Conservation (phyloP, 768 basidiomycete species). For the Mycena galericulata region DNA sequence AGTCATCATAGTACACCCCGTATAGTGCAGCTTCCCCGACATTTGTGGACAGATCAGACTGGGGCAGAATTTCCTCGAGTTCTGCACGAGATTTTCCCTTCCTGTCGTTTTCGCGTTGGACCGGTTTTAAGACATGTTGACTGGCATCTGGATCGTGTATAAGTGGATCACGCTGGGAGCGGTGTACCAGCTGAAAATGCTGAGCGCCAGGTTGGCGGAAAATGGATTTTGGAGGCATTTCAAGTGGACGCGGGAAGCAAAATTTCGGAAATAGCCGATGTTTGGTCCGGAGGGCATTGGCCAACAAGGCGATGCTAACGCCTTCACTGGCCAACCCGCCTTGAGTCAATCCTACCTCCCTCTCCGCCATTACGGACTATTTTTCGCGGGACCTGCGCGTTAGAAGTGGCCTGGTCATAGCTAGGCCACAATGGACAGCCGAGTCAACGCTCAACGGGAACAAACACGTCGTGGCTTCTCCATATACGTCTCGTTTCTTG, state of each 20-base stretch:
- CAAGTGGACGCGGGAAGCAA: slow-evolving; percentile 41
- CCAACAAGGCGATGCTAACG: slow-evolving; percentile 24
- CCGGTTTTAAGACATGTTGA: slow-evolving; percentile 88
- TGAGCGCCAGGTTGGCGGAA: slow-evolving; percentile 91
- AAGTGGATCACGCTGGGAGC: slow-evolving; percentile 95
- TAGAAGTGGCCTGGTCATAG: slow-evolving; percentile 25
- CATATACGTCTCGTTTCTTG: slow-evolving; percentile 77
- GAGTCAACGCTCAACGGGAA: slow-evolving; percentile 79
- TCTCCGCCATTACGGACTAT: slow-evolving; percentile 42
- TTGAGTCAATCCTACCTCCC: slow-evolving; percentile 33
- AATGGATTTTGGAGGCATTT: slow-evolving; percentile 85
- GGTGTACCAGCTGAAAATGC: slow-evolving; percentile 97
- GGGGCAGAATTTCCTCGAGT: slow-evolving; percentile 69
- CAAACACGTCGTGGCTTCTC: slow-evolving; percentile 85
- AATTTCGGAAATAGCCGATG: slow-evolving; percentile 16
- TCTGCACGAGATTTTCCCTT: slow-evolving; percentile 89
- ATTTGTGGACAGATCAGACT: slow-evolving; percentile 62
- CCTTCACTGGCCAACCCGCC: slow-evolving; percentile 21
- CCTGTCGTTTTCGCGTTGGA: slow-evolving; percentile 78
- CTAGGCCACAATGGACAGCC: slow-evolving; percentile 57
- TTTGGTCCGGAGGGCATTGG: neutral
- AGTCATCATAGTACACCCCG: slow-evolving; percentile 95
- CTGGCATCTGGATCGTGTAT: slow-evolving; percentile 94
- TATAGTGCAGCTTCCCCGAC: slow-evolving; percentile 91
- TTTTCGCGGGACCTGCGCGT: slow-evolving; percentile 29